These are phyloP conservation scores for Straminergon stramineum DNA, from an alignment of 225 moss, liverwort and hornwort genomes.

Conservation along the genomic window DNA sequence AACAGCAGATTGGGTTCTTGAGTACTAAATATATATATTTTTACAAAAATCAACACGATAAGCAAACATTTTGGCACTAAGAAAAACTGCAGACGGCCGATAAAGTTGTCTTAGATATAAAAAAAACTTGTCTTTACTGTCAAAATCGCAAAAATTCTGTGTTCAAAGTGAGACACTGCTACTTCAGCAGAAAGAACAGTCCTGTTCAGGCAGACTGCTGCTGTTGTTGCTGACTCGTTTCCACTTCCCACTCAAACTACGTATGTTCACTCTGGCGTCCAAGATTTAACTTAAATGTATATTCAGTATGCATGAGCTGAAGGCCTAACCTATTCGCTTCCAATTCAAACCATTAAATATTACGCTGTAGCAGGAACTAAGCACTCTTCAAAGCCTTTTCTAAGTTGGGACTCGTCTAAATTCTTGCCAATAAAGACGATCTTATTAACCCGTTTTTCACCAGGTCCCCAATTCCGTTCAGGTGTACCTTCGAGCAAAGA, in stretches of 20 bases:
- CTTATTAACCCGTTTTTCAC: constrained; percentile 72
- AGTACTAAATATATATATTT: background rate
- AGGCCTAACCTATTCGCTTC: background rate
- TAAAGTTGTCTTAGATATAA: too few species aligned
- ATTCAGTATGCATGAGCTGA: background rate
- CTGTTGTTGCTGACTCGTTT: background rate
- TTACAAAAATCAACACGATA: background rate
- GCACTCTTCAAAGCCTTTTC: constrained; percentile 61
- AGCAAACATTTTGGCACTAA: too few species aligned
- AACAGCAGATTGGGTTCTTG: background rate
- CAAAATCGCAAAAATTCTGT: background rate
- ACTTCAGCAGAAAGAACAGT: background rate
- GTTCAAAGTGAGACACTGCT: background rate
- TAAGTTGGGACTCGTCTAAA: constrained; percentile 53
- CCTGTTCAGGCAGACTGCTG: background rate
- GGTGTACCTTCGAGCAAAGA: constrained; percentile 82
- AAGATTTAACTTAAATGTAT: background rate
- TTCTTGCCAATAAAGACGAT: constrained; percentile 90
- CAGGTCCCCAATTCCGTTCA: constrained; percentile 67
- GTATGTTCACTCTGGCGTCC: background rate
- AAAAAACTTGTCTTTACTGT: background rate
- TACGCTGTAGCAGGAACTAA: constrained; percentile 29
- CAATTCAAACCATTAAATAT: background rate
- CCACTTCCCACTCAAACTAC: background rate
- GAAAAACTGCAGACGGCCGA: background rate